These are phyloP conservation scores for Kodamaea ohmeri DNA, from an alignment of 1,139 yeast genomes.

Conservation along the genomic window DNA sequence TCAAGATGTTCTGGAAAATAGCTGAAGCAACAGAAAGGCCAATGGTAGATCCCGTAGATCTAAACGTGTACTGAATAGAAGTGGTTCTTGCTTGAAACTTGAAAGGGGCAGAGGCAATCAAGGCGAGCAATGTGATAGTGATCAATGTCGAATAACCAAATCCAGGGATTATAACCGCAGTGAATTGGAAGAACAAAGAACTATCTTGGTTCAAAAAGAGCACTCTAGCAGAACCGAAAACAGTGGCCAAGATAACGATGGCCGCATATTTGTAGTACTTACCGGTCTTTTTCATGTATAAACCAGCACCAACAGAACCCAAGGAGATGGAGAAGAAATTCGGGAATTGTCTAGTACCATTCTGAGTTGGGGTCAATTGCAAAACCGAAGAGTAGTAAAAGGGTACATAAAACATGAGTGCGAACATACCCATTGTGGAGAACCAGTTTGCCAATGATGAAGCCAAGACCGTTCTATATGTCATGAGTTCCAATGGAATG, in stretches of 20 bases:
- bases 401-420: constrained; percentile 62
- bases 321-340: constrained; percentile 67
- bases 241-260: constrained; percentile 40
- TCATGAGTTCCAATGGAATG: constrained; percentile 55
- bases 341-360: constrained; percentile 62
- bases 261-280: constrained; percentile 54
- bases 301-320: constrained; percentile 70
- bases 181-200: constrained; percentile 28
- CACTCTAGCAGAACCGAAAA: constrained; percentile 46
- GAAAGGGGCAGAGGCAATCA: constrained; percentile 24
- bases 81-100: constrained; percentile 27
- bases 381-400: constrained; percentile 59
- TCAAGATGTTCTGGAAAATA: constrained; percentile 21
- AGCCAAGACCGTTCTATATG: constrained; percentile 57
- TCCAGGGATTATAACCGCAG: constrained; percentile 20
- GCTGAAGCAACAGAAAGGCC: constrained; percentile 26
- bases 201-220: constrained; percentile 39
- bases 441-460: constrained; percentile 71
- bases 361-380: constrained; percentile 53
- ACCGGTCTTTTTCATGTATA: constrained; percentile 69
- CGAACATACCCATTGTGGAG: constrained; percentile 53
- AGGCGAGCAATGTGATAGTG: constrained; percentile 24
- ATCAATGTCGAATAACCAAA: constrained; percentile 23
- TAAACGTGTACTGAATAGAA: constrained; percentile 26
- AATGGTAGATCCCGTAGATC: constrained; percentile 27